Base-by-base conservation (phyloP, 768 basidiomycete species). In the Lactifluus hygrophoroides region DNA sequence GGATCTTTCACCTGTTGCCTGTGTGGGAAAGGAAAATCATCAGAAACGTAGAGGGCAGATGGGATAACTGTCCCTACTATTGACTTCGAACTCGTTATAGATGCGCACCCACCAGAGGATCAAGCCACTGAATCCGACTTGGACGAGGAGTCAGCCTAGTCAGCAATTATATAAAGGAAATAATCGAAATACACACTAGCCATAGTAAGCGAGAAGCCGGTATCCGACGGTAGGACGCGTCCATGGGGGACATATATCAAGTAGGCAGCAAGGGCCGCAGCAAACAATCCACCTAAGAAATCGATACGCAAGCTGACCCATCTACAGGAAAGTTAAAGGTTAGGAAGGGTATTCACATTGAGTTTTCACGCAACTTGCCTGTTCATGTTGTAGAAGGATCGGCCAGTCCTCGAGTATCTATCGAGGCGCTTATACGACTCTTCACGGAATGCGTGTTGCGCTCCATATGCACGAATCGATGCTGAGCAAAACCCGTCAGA, bases 281-380 rank as follows among this genome's bases (percentile, higher is more conserved):
- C 68, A 64, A 84, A 82, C 21, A 78, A n/a, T n/a, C 74, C 76
- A 1, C 80, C 80, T 45, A 81, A 64, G 14, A 69, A 62, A 66
- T 91, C 88, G 38, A 90, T 74, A 57, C 78, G 74, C 44, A 77
- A 69, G 53, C 70, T 72, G 43, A 80, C 67, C 80, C 80, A 81
- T 51, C 78, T 75, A 48, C 17, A 34, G 10, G n/a, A 49, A 49
- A 3, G 10, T 17, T 27, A 42, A 14, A 13, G 3, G 21, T 32
- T 47, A 40, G 14, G 27, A 10, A 21, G 2, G 27, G 16, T n/a
- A 13, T 3, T 30, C 27, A 14, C 25, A 8, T 5, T 23, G 14
- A 17, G 35, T 32, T 43, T 27, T n/a, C 21, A 43, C n/a, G 35
- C 6, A 14, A 58, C 67, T 32, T 50, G 71, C 76, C 78, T 70